These are phyloP conservation scores for Megacollybia marginata DNA, from an alignment of 768 basidiomycete species.

Conservation along the genomic window DNA sequence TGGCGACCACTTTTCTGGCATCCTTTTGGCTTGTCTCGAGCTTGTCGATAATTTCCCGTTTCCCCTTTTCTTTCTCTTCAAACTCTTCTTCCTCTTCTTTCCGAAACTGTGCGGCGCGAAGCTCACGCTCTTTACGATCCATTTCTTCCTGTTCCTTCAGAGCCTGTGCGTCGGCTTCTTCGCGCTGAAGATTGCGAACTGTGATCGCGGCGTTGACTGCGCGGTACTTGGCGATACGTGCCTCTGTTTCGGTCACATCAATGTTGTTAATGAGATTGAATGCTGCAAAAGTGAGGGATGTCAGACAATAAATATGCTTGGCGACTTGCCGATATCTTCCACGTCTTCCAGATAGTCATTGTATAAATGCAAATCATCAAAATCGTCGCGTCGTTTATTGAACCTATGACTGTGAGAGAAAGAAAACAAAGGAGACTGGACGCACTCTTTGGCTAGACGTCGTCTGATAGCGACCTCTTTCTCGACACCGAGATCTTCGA, in stretches of 20 bases:
- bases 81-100: constrained; percentile 26
- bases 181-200: constrained; percentile 76
- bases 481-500: constrained; percentile 87
- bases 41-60: constrained; percentile 70
- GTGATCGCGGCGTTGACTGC: constrained; percentile 78
- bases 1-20: constrained; percentile 63
- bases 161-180: constrained; percentile 66
- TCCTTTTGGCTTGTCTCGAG: constrained; percentile 72
- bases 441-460: constrained; percentile 84
- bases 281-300: constrained; percentile 33
- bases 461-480: constrained; percentile 89
- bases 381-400: constrained; percentile 91
- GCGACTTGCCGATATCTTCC: constrained; percentile 26
- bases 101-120: constrained; percentile 36
- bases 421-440: constrained; percentile 1
- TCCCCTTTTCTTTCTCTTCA: constrained; percentile 49
- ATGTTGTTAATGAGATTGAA: constrained; percentile 94
- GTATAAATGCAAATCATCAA: constrained; percentile 68
- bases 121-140: constrained; percentile 66
- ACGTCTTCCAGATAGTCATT: constrained; percentile 84
- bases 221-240: constrained; percentile 70
- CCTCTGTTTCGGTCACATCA: constrained; percentile 75
- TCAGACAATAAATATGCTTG: neutral
- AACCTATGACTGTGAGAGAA: constrained; percentile 47
- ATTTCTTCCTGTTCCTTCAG: constrained; percentile 75